Evolutionary conservation across 2,329 filamentous ascomycete species (phyloP).

Genomic region (Alternaria brassicae): DNA sequence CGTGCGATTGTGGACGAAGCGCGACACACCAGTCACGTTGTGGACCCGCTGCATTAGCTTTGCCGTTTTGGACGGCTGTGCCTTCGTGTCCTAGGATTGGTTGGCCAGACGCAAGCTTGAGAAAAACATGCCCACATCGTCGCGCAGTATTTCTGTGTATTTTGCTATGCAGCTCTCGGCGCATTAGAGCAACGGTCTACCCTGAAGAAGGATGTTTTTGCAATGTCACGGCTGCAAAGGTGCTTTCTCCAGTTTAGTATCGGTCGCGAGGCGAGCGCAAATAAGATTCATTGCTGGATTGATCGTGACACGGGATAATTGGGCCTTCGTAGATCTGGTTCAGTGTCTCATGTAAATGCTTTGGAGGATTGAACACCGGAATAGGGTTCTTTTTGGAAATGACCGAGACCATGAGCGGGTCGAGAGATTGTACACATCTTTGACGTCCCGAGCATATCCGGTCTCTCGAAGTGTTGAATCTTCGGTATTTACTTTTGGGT

Average conservation of each 20-base stretch:
- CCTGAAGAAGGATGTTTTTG: not conserved
- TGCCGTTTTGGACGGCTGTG: conserved; percentile 2
- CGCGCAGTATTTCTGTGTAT: conserved; percentile 5
- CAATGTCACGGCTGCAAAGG: not conserved
- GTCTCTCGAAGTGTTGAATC: conserved; percentile 1
- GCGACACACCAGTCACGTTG: conserved; percentile 16
- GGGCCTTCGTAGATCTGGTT: not conserved
- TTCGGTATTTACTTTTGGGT: not conserved
- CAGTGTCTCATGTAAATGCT: conserved; percentile 7
- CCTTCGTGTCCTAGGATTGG: not conserved
- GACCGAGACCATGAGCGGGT: not conserved
- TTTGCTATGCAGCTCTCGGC: conserved; percentile 1
- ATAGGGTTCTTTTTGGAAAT: not conserved
- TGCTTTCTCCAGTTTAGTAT: not conserved
- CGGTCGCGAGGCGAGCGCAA: not conserved
- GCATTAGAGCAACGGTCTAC: not conserved
- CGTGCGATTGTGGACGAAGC: conserved; percentile 7
- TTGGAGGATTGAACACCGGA: not conserved
- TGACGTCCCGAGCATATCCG: not conserved
- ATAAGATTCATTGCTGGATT: not conserved
- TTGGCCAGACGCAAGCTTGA: not conserved
- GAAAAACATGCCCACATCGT: conserved; percentile 5
- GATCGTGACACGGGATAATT: not conserved
- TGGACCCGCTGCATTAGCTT: conserved; percentile 18
- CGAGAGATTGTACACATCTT: conserved; percentile 1